Evolutionary conservation across 2,329 filamentous ascomycete genomes (phyloP).

Genomic region (Alternaria sp.): DNA sequence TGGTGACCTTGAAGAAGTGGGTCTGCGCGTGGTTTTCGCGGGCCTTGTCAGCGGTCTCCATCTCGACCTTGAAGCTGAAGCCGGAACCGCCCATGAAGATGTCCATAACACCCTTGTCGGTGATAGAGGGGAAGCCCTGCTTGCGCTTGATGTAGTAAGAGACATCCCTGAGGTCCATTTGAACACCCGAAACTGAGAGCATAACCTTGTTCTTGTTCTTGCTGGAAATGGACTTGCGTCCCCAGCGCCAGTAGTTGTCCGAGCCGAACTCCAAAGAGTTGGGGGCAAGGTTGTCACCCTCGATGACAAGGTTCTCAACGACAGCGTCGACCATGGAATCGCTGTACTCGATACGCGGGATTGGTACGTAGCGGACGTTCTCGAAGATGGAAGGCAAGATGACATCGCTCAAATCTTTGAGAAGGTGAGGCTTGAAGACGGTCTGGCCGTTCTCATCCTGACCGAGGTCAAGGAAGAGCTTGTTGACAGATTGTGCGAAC

Average conservation of each 20-base stretch:
- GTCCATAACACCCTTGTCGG: slow-evolving; percentile 87
- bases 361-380: slow-evolving; percentile 86
- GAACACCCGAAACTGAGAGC: slow-evolving; percentile 86
- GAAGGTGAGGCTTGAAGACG: slow-evolving; percentile 88
- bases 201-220: slow-evolving; percentile 86
- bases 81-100: slow-evolving; percentile 87
- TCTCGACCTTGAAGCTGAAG: slow-evolving; percentile 89
- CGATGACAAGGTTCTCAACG: slow-evolving; percentile 92
- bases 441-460: slow-evolving; percentile 85
- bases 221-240: slow-evolving; percentile 84
- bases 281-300: slow-evolving; percentile 96
- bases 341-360: slow-evolving; percentile 92
- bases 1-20: slow-evolving; percentile 95
- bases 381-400: slow-evolving; percentile 86
- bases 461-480: slow-evolving; percentile 90
- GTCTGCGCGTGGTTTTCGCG: slow-evolving; percentile 65
- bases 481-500: slow-evolving; percentile 79
- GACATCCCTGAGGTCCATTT: slow-evolving; percentile 82
- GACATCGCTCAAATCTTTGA: slow-evolving; percentile 88
- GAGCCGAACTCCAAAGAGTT: slow-evolving; percentile 88
- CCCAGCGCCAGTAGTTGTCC: slow-evolving; percentile 96
- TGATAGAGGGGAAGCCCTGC: slow-evolving; percentile 87
- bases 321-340: slow-evolving; percentile 86
- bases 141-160: slow-evolving; percentile 97
- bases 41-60: slow-evolving; percentile 77